Evolutionary conservation across 23 red algal species (phyloP).

Genomic region (Pyropia yezoensis): DNA sequence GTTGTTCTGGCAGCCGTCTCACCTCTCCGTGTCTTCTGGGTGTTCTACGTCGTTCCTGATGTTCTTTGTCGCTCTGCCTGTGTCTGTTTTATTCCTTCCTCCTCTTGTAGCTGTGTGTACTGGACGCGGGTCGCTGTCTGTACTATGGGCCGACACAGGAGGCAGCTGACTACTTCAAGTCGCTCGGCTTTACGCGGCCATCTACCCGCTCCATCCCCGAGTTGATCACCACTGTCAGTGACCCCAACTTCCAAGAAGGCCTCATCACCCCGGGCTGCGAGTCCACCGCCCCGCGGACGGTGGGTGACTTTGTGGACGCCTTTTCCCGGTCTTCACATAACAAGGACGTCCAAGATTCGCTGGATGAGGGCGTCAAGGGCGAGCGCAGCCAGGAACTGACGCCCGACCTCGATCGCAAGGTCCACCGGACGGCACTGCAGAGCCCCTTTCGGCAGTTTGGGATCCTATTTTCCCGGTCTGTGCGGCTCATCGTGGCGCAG

Average conservation of each 20-base stretch:
- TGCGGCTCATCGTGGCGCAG: constrained; percentile 2
- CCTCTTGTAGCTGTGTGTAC: constrained; percentile 8
- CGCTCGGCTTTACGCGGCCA: constrained; percentile 62
- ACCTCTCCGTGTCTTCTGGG: too few species aligned
- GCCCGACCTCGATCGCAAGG: neutral
- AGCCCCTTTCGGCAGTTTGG: constrained; percentile 39
- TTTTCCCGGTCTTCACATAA: constrained; percentile 13
- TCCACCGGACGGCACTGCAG: constrained; percentile 21
- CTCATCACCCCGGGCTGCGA: constrained; percentile 19
- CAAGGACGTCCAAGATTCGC: neutral
- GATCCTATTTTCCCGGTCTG: constrained; percentile 16
- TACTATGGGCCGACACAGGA: constrained; percentile 76
- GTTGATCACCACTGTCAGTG: constrained; percentile 65
- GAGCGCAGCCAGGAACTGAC: neutral
- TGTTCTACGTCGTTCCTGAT: too few species aligned
- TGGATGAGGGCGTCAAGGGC: constrained; percentile 10
- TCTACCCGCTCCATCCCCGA: constrained; percentile 75
- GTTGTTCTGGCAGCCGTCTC: too few species aligned
- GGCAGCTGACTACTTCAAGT: constrained; percentile 54
- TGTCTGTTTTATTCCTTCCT: neutral
- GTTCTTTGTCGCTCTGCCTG: neutral
- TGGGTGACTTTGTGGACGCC: constrained; percentile 22
- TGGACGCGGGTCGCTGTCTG: constrained; percentile 63
- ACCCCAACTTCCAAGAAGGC: constrained; percentile 24
- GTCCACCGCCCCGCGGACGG: constrained; percentile 11